Base-by-base conservation (phyloP, 306 rosid genomes). In the Albizia julibrissin region DNA sequence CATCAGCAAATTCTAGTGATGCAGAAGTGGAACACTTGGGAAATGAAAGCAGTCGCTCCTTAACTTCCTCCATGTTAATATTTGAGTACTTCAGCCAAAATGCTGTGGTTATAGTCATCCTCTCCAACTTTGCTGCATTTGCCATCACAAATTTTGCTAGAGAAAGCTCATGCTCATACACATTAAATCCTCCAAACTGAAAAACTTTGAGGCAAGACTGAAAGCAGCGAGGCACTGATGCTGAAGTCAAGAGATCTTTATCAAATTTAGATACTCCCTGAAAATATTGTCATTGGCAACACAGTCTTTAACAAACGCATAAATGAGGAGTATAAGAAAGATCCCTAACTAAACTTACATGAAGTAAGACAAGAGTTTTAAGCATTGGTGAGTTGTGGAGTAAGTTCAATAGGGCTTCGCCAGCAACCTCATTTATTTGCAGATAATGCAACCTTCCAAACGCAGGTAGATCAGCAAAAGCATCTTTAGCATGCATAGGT, bases 311-410 rank as follows among this genome's bases (percentile, higher is more conserved):
- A 22, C 10, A 61, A 15, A 56, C 34, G 44, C 27, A 52, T 77
- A 72, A 67, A 44, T 8, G 40, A 85, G 22, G n/a, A 34, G 31
- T 37, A 73, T 27, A 18, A 77, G 42, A n/a, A 49, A 49, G 52
- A 64, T 58, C 34, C 33, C 44, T 39, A 61, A 62, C 6, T 49
- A 49, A 16, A 84, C 90, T 84, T 79, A 87, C 90, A 79, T 84
- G 80, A n/a, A 81, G 84, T 75, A 87, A 78, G 66, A 78, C 79
- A 70, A 84, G 75, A 76, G 80, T 75, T 1, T 70, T 42, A 18
- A 87, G 88, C 31, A 27, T 66, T n/a, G 90, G 90, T 13, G 88
- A 82, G 58, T 82, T 85, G 62, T 82, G 78, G 40, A 87, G 85
- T 2, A 87, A 34, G 8, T 82, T 81, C 43, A 84, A 4, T 24